Conservation (phyloP, 257 asterid genomes). For the Ligustrum vulgare region DNA sequence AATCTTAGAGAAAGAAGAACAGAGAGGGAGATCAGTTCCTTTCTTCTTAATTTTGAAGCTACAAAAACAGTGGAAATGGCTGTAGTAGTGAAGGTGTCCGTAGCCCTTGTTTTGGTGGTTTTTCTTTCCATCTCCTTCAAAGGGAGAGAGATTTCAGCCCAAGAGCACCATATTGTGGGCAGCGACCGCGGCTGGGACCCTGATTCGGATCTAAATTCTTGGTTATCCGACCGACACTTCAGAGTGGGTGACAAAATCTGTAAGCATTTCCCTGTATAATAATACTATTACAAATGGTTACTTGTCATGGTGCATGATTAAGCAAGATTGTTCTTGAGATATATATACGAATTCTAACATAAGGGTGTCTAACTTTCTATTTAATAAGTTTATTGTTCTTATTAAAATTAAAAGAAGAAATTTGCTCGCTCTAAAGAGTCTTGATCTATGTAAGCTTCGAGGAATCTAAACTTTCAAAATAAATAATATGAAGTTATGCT, state of each 20-base stretch:
- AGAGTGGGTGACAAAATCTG: conserved; percentile 70
- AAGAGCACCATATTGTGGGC: conserved; percentile 65
- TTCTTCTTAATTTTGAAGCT: not conserved
- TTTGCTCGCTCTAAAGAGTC: no score
- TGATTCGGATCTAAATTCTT: conserved; percentile 41
- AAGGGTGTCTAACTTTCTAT: no score
- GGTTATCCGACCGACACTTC: conserved; percentile 60
- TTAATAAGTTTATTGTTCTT: no score
- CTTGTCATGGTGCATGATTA: no score
- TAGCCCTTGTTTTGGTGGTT: conserved; percentile 9
- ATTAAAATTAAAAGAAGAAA: no score
- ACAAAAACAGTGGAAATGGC: conserved; percentile 12
- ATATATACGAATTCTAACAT: no score
- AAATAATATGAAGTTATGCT: no score
- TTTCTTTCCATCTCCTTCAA: conserved; percentile 2
- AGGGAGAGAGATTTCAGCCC: conserved; percentile 34
- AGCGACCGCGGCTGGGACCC: conserved; percentile 51
- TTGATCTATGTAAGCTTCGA: no score
- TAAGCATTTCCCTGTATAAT: conserved; percentile 19
- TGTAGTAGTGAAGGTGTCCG: not conserved
- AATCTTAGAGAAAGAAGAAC: not conserved
- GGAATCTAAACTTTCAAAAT: no score
- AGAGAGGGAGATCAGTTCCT: not conserved
- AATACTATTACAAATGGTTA: no score
- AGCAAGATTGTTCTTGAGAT: no score